These are phyloP conservation scores for Coccinonectria pachysandricola DNA, from an alignment of 2,329 filamentous ascomycete species.

Conservation along the genomic window DNA sequence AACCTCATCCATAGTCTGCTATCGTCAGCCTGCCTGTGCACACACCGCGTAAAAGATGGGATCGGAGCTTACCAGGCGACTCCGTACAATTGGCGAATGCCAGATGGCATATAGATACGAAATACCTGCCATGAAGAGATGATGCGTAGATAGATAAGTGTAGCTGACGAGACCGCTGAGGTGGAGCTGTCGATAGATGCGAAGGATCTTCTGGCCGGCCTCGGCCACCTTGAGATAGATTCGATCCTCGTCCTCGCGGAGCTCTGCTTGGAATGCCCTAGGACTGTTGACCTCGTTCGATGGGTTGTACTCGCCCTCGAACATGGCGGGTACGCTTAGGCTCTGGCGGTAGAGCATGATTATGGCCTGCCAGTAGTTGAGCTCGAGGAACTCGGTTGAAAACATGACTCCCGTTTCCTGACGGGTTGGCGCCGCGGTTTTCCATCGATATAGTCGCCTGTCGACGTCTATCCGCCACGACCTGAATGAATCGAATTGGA, in stretches of 20 bases:
- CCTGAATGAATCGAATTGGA: conserved; percentile 73
- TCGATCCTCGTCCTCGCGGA: conserved; percentile 73
- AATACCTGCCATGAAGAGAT: conserved; percentile 94
- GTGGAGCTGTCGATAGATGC: conserved; percentile 83
- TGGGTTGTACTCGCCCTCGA: conserved; percentile 67
- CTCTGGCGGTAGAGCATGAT: conserved; percentile 94
- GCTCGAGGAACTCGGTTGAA: conserved; percentile 77
- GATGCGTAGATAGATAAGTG: conserved; percentile 89
- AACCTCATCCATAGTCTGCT: conserved; percentile 80
- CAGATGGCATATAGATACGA: conserved; percentile 96
- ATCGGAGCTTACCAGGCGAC: conserved; percentile 65
- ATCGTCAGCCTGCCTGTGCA: too few species aligned
- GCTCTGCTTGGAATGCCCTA: conserved; percentile 51
- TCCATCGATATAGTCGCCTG: conserved; percentile 74
- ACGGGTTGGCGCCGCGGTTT: conserved; percentile 66
- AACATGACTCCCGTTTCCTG: conserved; percentile 79
- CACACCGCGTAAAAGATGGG: too few species aligned
- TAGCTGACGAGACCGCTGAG: conserved; percentile 86
- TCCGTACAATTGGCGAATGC: conserved; percentile 85
- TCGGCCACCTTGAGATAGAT: conserved; percentile 93
- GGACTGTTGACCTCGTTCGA: conserved; percentile 55
- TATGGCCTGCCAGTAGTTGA: conserved; percentile 97
- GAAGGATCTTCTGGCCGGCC: conserved; percentile 84
- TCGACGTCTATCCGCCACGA: conserved; percentile 87
- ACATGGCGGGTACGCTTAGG: conserved; percentile 70